Evolutionary conservation across 331 rosid species (phyloP).

Genomic region (Acacia concinna): DNA sequence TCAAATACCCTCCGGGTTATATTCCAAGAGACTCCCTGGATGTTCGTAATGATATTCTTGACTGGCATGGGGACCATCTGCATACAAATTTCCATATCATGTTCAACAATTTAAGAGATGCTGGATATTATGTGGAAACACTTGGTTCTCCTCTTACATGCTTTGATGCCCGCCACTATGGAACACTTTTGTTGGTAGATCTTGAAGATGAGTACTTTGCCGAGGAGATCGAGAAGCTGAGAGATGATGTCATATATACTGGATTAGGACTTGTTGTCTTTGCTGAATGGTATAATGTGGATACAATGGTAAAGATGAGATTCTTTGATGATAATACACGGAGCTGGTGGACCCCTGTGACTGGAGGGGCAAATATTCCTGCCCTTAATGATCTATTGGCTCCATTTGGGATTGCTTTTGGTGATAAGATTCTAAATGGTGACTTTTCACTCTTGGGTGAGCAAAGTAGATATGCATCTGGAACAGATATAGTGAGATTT

Average conservation of each 20-base stretch:
- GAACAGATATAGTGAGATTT: constrained; percentile 91
- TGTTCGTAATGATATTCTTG: constrained; percentile 97
- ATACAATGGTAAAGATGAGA: constrained; percentile 96
- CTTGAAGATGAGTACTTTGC: constrained; percentile 92
- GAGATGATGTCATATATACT: constrained; percentile 77
- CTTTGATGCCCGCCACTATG: constrained; percentile 87
- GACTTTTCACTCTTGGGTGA: constrained; percentile 91
- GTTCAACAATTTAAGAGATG: constrained; percentile 93
- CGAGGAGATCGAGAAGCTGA: constrained; percentile 94
- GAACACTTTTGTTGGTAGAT: constrained; percentile 91
- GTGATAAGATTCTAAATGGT: constrained; percentile 88
- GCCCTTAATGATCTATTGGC: constrained; percentile 90
- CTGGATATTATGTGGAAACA: constrained; percentile 83
- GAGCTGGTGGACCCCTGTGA: constrained; percentile 99
- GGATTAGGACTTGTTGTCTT: constrained; percentile 89
- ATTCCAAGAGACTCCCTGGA: constrained; percentile 97
- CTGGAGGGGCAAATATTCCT: constrained; percentile 95
- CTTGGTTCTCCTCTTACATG: constrained; percentile 95
- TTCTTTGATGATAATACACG: constrained; percentile 95
- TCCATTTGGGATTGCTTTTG: constrained; percentile 96
- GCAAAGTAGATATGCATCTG: constrained; percentile 92
- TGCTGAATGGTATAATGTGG: constrained; percentile 97
- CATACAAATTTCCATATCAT: constrained; percentile 95
- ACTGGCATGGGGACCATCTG: constrained; percentile 99
- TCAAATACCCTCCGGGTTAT: constrained; percentile 97